phyloP scores from a whole-genome alignment of 2,329 filamentous ascomycete species.

The Calonectria leucothoes region DNA sequence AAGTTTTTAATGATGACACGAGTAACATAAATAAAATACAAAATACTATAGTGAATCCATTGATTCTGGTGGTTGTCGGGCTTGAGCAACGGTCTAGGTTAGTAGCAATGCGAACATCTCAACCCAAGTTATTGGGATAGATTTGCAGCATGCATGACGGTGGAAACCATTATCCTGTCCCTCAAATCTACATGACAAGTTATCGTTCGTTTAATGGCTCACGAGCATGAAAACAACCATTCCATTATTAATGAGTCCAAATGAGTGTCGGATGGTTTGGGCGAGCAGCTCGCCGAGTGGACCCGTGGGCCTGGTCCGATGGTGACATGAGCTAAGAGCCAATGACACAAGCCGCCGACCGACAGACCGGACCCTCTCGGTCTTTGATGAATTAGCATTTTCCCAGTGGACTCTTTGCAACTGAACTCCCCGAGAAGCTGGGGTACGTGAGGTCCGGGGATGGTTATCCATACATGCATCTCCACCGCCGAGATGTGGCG shows the following conservation, averaged over 20 bases:
- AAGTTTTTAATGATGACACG: not conserved
- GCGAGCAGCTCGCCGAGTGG: not conserved
- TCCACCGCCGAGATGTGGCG: conserved; percentile 19
- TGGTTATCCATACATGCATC: not conserved
- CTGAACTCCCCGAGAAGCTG: conserved; percentile 15
- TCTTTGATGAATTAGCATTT: not conserved
- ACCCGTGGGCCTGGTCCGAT: not conserved
- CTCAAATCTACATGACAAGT: not conserved
- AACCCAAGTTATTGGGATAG: not conserved
- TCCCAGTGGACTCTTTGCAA: not conserved
- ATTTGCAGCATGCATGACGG: not conserved
- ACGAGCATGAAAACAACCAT: not conserved
- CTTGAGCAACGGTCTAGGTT: not conserved
- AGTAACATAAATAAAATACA: not conserved
- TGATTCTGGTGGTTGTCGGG: not conserved
- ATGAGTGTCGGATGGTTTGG: not conserved
- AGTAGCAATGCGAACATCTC: not conserved
- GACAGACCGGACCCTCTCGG: conserved; percentile 22
- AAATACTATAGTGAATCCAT: not conserved
- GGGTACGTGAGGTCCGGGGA: conserved; percentile 25
- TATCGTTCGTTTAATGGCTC: not conserved
- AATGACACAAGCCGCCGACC: conserved; percentile 22
- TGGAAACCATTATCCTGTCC: not conserved
- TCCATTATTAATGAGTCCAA: not conserved
- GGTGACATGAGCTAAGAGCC: conserved; percentile 1